A percentile compares a stretch with the other conserved stretches of the same genome.
Conservation (phyloP, 768 basidiomycete species). For the Daedaleopsis sinensis region DNA sequence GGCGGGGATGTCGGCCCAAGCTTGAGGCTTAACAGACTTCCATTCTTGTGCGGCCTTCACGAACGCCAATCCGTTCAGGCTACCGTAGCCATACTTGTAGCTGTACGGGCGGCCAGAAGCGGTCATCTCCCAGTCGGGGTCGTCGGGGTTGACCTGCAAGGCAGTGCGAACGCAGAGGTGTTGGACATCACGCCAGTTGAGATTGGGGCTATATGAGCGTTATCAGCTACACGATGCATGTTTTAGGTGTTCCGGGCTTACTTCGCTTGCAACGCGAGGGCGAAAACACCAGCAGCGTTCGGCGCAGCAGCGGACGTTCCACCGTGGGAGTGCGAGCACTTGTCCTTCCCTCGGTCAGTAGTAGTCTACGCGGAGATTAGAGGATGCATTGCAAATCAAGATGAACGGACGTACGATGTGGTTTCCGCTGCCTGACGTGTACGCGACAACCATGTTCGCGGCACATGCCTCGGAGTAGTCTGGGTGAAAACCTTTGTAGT, state of each 20-base stretch:
- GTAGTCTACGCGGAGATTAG: slow-evolving; percentile 65
- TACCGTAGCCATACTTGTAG: slow-evolving; percentile 97
- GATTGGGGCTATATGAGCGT: slow-evolving; percentile 67
- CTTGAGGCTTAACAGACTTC: slow-evolving; percentile 91
- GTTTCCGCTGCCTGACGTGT: slow-evolving; percentile 92
- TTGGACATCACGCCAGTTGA: slow-evolving; percentile 97
- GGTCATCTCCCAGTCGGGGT: slow-evolving; percentile 93
- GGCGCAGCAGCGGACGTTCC: slow-evolving; percentile 99
- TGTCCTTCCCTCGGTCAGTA: slow-evolving; percentile 86
- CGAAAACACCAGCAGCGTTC: slow-evolving; percentile 92
- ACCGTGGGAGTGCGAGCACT: slow-evolving; percentile 83
- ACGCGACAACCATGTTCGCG: slow-evolving; percentile 95
- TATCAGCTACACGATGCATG: slow-evolving; percentile 12
- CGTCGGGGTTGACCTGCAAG: slow-evolving; percentile 78
- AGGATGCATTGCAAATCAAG: slow-evolving; percentile 1
- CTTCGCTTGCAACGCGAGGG: slow-evolving; percentile 88
- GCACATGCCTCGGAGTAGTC: slow-evolving; percentile 98
- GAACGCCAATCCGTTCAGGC: slow-evolving; percentile 79
- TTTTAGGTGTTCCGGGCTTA: slow-evolving; percentile 32
- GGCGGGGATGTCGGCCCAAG: slow-evolving; percentile 81
- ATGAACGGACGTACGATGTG: slow-evolving; percentile 66
- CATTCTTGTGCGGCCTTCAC: slow-evolving; percentile 82
- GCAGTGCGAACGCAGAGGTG: slow-evolving; percentile 83
- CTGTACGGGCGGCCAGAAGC: slow-evolving; percentile 67
- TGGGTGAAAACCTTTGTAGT: slow-evolving; percentile 91